phyloP scores from a whole-genome alignment of 805 yeast genomes.

The Candida sphagnicola region DNA sequence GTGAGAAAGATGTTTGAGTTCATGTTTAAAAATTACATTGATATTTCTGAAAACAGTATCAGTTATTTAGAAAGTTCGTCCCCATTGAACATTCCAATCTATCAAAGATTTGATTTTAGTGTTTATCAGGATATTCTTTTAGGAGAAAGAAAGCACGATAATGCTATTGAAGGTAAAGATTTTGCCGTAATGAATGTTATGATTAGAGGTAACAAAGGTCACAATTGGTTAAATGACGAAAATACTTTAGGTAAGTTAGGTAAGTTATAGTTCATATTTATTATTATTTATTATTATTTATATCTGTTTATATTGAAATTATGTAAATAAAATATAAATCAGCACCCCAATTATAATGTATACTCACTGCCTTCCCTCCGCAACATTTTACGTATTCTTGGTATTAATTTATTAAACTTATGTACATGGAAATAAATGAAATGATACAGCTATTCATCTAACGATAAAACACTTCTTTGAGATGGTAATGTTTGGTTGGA shows the following conservation, averaged over 20 bases:
- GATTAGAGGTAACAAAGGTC: constrained; percentile 36
- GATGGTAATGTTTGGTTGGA: constrained; percentile 58
- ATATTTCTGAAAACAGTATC: constrained; percentile 31
- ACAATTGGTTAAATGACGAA: constrained; percentile 27
- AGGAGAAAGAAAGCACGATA: constrained; percentile 22
- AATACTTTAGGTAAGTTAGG: constrained; percentile 7
- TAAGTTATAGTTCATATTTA: constrained; percentile 3
- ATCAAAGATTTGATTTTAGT: constrained; percentile 47
- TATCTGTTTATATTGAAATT: background rate
- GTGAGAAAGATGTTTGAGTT: constrained; percentile 46
- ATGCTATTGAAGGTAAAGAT: constrained; percentile 33
- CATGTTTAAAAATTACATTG: constrained; percentile 45
- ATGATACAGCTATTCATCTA: constrained; percentile 29
- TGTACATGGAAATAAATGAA: background rate
- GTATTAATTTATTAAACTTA: background rate
- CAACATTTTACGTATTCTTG: too few relatives aligned
- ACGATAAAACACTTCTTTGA: constrained; percentile 42
- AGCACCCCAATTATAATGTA: too few relatives aligned
- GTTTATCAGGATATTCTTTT: constrained; percentile 47
- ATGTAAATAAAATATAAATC: too few relatives aligned
- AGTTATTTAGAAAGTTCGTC: constrained; percentile 51
- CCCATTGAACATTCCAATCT: constrained; percentile 46
- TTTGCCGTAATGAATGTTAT: constrained; percentile 42
- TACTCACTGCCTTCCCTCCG: background rate
- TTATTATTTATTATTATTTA: background rate